Evolutionary conservation across 768 basidiomycete genomes (phyloP).

Genomic region (Naematelia aurantialba): DNA sequence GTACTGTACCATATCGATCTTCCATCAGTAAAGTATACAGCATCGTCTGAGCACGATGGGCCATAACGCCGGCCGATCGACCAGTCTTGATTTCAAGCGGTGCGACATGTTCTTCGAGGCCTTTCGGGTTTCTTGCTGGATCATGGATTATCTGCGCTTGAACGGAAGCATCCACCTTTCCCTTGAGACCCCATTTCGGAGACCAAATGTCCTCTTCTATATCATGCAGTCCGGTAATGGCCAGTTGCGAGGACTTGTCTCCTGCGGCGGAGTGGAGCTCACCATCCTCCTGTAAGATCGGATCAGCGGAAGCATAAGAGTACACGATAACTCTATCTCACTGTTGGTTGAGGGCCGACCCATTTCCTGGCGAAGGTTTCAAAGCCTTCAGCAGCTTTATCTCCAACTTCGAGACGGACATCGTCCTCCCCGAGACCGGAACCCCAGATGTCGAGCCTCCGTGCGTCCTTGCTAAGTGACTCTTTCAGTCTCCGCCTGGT

Average conservation of each 20-base stretch:
- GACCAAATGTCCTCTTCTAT: constrained; percentile 98
- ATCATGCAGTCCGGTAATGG: constrained; percentile 72
- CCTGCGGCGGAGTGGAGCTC: constrained; percentile 65
- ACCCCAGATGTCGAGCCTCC: constrained; percentile 47
- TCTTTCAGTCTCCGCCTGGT: constrained; percentile 32
- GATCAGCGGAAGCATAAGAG: not conserved
- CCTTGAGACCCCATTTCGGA: constrained; percentile 88
- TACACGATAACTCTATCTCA: constrained; percentile 49
- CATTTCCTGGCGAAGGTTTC: constrained; percentile 53
- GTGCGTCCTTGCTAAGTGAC: constrained; percentile 39
- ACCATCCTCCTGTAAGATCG: constrained; percentile 58
- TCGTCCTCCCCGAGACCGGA: constrained; percentile 47
- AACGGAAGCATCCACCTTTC: constrained; percentile 89
- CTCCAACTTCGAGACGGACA: constrained; percentile 45
- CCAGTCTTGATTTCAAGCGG: constrained; percentile 99
- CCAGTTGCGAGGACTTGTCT: constrained; percentile 57
- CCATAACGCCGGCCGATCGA: constrained; percentile 67
- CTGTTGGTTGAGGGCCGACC: constrained; percentile 61
- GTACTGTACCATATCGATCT: constrained; percentile 68
- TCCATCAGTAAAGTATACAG: constrained; percentile 85
- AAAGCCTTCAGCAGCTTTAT: constrained; percentile 46
- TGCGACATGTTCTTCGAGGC: constrained; percentile 37
- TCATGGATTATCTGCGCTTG: constrained; percentile 61
- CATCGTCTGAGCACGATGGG: constrained; percentile 97
- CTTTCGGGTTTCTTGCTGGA: constrained; percentile 20